Base-by-base conservation (phyloP, 2,329 filamentous ascomycete species). In the Colletotrichum agaves region DNA sequence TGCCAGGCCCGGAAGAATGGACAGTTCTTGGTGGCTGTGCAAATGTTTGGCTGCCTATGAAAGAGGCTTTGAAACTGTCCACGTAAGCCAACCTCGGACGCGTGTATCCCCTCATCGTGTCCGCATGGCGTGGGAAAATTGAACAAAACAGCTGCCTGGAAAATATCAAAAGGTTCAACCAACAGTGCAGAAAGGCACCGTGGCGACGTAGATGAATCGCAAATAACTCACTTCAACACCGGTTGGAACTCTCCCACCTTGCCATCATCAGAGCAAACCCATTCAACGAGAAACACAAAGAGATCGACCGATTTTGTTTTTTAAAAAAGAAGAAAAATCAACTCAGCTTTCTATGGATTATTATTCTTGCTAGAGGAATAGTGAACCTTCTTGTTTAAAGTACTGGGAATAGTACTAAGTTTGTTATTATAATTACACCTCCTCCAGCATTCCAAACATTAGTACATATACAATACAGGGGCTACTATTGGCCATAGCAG, bases 231-330 rank as follows among this genome's bases (percentile, higher is more conserved):
- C 17, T 43, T 27, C 13, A 27, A 17, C 19, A 56, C 52, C 52
- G 8, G 39, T n/a, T 53, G 1, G 35, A 12, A 27, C 1, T 37
- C 35, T 15, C 35, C 5, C 13, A 15, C 13, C 35, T 27, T 27
- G 27, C 27, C 6, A 27, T 27, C 27, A n/a, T n/a, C n/a, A n/a
- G n/a, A n/a, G n/a, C n/a, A n/a, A n/a, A n/a, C n/a, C n/a, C n/a
- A n/a, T n/a, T n/a, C n/a, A n/a, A n/a, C n/a, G n/a, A n/a, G n/a
- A n/a, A n/a, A n/a, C n/a, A n/a, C n/a, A 47, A 31, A 39, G n/a
- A 49, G 46, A 64, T 59, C 53, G 64, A 31, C 64, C 53, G 61
- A n/a, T n/a, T n/a, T n/a, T n/a, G n/a, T n/a, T n/a, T n/a, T n/a
- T n/a, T n/a, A n/a, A n/a, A n/a, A n/a, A n/a, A n/a, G n/a, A n/a